Percentiles rank a stretch among this genome's conserved stretches.
Conservation (phyloP, 495 filamentous ascomycete species). For the Xylaria bambusicola region DNA sequence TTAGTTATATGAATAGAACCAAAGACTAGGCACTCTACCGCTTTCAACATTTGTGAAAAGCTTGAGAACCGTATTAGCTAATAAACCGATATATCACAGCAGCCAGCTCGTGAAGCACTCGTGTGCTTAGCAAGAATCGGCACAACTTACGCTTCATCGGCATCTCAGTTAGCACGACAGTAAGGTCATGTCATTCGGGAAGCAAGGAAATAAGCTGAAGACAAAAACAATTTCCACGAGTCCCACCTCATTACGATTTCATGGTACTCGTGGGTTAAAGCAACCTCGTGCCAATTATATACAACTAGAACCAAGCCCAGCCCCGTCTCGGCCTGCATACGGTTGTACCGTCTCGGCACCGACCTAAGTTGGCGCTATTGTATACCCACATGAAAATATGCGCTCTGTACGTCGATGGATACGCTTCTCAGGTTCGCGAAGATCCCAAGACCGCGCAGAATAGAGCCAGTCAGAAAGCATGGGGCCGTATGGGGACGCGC, state of each 20-base stretch:
- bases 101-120: too few relatives aligned
- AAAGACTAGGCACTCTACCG: too few relatives aligned
- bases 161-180: too few relatives aligned
- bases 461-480: conserved; percentile 1
- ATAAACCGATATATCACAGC: too few relatives aligned
- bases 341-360: not conserved
- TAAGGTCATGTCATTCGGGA: not conserved
- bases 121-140: too few relatives aligned
- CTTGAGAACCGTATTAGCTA: too few relatives aligned
- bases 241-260: not conserved
- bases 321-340: not conserved
- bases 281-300: not conserved
- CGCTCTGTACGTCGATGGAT: conserved; percentile 3
- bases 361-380: conserved; percentile 7
- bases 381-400: conserved; percentile 10
- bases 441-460: not conserved
- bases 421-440: conserved; percentile 12
- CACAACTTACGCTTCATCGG: too few relatives aligned
- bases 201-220: not conserved
- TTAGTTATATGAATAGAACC: not conserved
- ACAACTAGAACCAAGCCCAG: not conserved
- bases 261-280: conserved; percentile 3
- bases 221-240: not conserved
- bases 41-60: too few relatives aligned
- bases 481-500: not conserved